Conservation (phyloP, 2,329 filamentous ascomycete species). For the Coniochaeta prunicola region DNA sequence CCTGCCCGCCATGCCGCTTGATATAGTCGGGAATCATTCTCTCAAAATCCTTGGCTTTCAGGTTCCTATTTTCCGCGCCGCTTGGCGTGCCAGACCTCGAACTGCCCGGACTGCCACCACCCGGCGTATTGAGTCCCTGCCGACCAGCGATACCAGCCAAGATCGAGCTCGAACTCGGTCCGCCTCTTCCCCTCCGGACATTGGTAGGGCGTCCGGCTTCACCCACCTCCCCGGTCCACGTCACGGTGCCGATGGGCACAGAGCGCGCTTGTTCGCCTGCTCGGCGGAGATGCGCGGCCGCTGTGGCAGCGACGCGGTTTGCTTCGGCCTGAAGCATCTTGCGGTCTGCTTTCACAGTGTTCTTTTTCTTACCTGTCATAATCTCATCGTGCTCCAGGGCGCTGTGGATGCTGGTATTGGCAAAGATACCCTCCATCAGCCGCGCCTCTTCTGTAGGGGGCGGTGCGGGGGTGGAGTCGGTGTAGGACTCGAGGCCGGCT, state of each 20-base stretch:
- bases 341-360: slow-evolving; percentile 65
- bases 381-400: slow-evolving; percentile 91
- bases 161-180: slow-evolving; percentile 46
- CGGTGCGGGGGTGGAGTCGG: slow-evolving; percentile 40
- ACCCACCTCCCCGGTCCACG: slow-evolving; percentile 86
- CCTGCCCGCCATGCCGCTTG: slow-evolving; percentile 66
- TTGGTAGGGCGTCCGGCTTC: slow-evolving; percentile 61
- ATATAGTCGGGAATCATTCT: slow-evolving; percentile 74
- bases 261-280: slow-evolving; percentile 65
- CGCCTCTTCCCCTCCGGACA: slow-evolving; percentile 38
- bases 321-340: slow-evolving; percentile 77
- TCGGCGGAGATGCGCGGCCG: slow-evolving; percentile 67
- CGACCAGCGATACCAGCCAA: slow-evolving; percentile 50
- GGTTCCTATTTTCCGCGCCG: slow-evolving; percentile 23
- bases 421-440: slow-evolving; percentile 84
- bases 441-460: slow-evolving; percentile 56
- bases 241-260: slow-evolving; percentile 76
- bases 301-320: slow-evolving; percentile 67
- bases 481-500: slow-evolving; percentile 57
- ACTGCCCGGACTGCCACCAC: slow-evolving; percentile 29
- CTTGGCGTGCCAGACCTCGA: slow-evolving; percentile 39
- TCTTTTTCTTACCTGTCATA: slow-evolving; percentile 59
- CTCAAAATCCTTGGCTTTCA: slow-evolving; percentile 56
- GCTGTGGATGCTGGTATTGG: slow-evolving; percentile 78
- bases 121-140: slow-evolving; percentile 38